Evolutionary conservation across 495 filamentous ascomycete species (phyloP).

Genomic region (Aspergillus mulundensis): DNA sequence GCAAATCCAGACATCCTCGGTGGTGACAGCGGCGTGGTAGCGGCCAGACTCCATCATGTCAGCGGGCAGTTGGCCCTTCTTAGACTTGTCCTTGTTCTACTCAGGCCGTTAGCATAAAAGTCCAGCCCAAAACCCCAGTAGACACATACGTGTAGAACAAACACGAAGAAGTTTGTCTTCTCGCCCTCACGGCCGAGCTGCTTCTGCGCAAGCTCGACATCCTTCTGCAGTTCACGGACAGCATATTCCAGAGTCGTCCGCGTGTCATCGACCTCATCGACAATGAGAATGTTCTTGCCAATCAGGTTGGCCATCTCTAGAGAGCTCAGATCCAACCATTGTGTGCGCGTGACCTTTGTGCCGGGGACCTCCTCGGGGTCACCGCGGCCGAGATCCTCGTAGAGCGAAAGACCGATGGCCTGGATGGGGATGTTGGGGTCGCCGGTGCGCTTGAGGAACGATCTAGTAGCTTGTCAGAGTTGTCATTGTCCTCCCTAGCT

Average conservation of each 20-base stretch:
- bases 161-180: constrained; percentile 85
- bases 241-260: constrained; percentile 96
- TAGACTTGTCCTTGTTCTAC: constrained; percentile 92
- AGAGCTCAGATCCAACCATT: constrained; percentile 92
- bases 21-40: constrained; percentile 84
- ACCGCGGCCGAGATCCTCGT: constrained; percentile 70
- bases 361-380: constrained; percentile 69
- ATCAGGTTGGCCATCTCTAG: constrained; percentile 89
- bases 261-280: constrained; percentile 98
- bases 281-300: constrained; percentile 95
- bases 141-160: constrained; percentile 84
- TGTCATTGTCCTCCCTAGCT: background rate
- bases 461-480: constrained; percentile 39
- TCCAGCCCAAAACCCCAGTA: background rate
- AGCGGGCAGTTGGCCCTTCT: constrained; percentile 83
- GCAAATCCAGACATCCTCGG: constrained; percentile 93
- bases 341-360: constrained; percentile 93
- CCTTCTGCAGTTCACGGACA: constrained; percentile 91
- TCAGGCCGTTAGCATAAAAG: background rate
- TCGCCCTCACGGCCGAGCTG: constrained; percentile 61
- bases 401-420: constrained; percentile 95
- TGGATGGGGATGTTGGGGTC: constrained; percentile 97
- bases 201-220: constrained; percentile 78
- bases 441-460: constrained; percentile 89
- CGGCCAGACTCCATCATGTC: constrained; percentile 69